Base-by-base conservation (phyloP, 768 basidiomycete species). In the Kwoniella dejecticola region DNA sequence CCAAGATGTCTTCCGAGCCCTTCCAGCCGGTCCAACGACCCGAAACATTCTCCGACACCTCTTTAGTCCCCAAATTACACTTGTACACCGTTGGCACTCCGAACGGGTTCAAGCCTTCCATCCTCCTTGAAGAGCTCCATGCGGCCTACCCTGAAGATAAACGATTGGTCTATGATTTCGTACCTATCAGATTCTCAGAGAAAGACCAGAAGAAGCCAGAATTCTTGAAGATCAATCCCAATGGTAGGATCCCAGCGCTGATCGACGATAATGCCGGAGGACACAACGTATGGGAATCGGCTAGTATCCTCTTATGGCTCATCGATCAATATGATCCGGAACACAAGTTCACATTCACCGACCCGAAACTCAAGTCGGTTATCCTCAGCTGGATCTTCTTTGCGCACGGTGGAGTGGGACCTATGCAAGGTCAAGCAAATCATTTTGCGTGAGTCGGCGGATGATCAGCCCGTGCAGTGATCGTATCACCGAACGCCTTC, bases 341-440 rank as follows among this genome's bases (percentile, higher is more conserved):
- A n/a, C 79, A 83, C 75, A 83, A 84, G 67, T 88, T 92, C 70
- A 83, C 80, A 68, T 91, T 88, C 78, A 83, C 72, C 4, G 75
- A 80, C 26, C 55, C 73, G 3, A 82, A 88, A 45, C 82, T 86
- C 31, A 85, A 87, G 69, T 88, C 85, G 70, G 86, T 88, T 79
- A 82, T 85, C 80, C 71, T 90, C 23, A 90, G 90, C 72, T 94
- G 90, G 92, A 85, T 92, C 52, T 90, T 91, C 81, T 93, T 91
- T 66, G 84, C 86, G 6, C 74, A 78, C 41, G 77, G 80, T 54
- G 67, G 71, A 66, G 66, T 79, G 23, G 89, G 89, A 26, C 89
- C 90, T n/a, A 92, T 91, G 89, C 89, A 91, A 81, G 88, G 89
- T 17, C 55, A 70, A 85, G 87, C 88, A 11, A 84, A 86, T 72